Base-by-base conservation (phyloP, 495 filamentous ascomycete species). In the Daldinia vernicosa region DNA sequence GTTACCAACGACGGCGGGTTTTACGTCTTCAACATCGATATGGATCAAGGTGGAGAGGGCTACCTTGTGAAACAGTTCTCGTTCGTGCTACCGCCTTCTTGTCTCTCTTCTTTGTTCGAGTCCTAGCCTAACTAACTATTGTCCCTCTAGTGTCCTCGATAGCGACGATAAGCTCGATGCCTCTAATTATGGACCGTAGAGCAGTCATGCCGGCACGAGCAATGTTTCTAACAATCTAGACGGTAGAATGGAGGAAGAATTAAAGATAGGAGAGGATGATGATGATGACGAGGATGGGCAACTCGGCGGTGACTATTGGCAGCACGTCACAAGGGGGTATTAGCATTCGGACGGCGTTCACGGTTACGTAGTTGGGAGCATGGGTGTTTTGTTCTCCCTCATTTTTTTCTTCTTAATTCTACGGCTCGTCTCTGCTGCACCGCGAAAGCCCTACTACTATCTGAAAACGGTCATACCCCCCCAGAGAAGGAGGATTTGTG, bases 1-100 rank as follows among this genome's bases (percentile, higher is more conserved):
- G 96, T 97, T 12, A 98, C 95, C 2, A 97, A 91, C 69, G 96
- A 98, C 76, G 95, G 95, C 14, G 89, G 89, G 24, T 98, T 97
- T 74, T 98, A 94, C 71, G 92, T 98, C 15, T 98, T 92, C 78
- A 94, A 91, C 66, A 93, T 99, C 43, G 94, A 99, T 76, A 86
- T 99, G 84, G 93, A 97, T 55, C 93, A 91, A 68, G 95, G 95
- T 33, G 95, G 95, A n/a, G 95, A 98, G 80, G 95, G 96, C 1
- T 91, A 89, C 27, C 78, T 98, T 67, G 89, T 92, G 35, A 96
- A 96, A 76, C 93, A 96, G 77, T 97, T 92, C 60, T 93, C 91
- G 91, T 94, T 81, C 78, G 91, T 86, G 33, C 15, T 26, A 32
- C 62, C 35, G 12, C 40, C 43, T 45, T 35, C 17, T 35, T 35